Base-by-base conservation (phyloP, 2,329 filamentous ascomycete genomes). In the Ceratocystis cubensis region DNA sequence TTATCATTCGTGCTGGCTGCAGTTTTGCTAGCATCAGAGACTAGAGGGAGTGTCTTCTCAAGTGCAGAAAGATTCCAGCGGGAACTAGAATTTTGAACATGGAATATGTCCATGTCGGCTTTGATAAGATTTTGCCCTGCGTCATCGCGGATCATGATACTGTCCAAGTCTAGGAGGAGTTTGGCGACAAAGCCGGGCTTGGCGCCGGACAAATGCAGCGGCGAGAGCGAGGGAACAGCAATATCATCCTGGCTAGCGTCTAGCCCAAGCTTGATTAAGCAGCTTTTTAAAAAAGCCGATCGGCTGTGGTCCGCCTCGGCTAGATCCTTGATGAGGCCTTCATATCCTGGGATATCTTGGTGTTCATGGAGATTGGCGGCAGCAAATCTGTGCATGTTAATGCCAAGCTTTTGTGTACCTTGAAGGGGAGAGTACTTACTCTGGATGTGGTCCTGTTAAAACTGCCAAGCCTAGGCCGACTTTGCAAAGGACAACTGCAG, bases 381-480 rank as follows among this genome's bases (percentile, higher is more conserved):
- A 2, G 91, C 87, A 73, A 97, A 97, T 74, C 91, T 96, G 8
- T 48, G 65, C 2, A 5, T n/a, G 50, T 71, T 66, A 72, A 66
- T 48, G 20, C 6, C 22, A 28, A n/a, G 25, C 13, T 4, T 45
- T 22, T 25, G 8, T n/a, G 8, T 2, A 6, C n/a, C 20, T 10
- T n/a, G 15, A 22, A 61, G 15, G 15, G 46, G 2, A 10, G 13
- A 37, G 28, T 7, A 71, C 76, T 64, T 69, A 95, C 89, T 99
- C 94, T 64, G 93, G 93, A 79, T 99, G 94, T 48, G 91, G 89
- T 0, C 92, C 91, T 0, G 89, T 95, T 20, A 99, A 76, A 5
- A 97, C 76, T 1, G 84, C 90, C 48, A 83, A 84, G 1, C 94
- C 94, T 57, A 91, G 83, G 0, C 91, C 92, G 57, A 96, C 82